Conservation (phyloP, 2,329 filamentous ascomycete species). For the Orbilia blumenaviensis region DNA sequence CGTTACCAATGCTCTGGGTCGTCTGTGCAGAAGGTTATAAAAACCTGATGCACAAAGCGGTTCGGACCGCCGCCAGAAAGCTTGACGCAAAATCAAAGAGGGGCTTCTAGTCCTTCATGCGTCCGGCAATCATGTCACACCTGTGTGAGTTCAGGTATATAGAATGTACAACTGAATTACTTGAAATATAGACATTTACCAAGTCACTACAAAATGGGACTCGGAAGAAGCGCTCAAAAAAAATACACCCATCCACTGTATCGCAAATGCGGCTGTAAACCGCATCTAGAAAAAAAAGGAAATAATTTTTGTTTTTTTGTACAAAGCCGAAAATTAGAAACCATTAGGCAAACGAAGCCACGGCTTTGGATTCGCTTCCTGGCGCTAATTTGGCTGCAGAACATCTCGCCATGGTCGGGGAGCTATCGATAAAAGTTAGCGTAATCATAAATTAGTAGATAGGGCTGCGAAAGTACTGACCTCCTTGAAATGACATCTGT, state of each 20-base stretch:
- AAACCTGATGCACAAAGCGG: slow-evolving; percentile 35
- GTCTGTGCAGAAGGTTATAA: slow-evolving; percentile 13
- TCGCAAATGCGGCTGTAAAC: slow-evolving; percentile 8
- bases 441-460: slow-evolving; percentile 15
- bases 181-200: slow-evolving; percentile 48
- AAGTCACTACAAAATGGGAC: neutral
- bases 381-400: slow-evolving; percentile 81
- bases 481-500: slow-evolving; percentile 96
- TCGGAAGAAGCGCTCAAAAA: slow-evolving; percentile 42
- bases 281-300: slow-evolving; percentile 8
- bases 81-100: slow-evolving; percentile 15
- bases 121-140: neutral
- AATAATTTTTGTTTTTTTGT: slow-evolving; percentile 15
- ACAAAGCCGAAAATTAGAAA: slow-evolving; percentile 24
- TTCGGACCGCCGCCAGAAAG: slow-evolving; percentile 45
- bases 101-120: neutral
- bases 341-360: slow-evolving; percentile 49
- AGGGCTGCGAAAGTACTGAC: slow-evolving; percentile 65
- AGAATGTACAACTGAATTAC: slow-evolving; percentile 52
- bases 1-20: slow-evolving; percentile 46
- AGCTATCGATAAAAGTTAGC: slow-evolving; percentile 67
- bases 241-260: slow-evolving; percentile 40
- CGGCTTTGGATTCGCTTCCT: slow-evolving; percentile 46
- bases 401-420: slow-evolving; percentile 97
- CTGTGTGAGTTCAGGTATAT: neutral